A percentile compares a stretch with the other conserved stretches of the same genome.
Conservation (phyloP, 805 yeast genomes). For the Saccharomycopsis sp. region DNA sequence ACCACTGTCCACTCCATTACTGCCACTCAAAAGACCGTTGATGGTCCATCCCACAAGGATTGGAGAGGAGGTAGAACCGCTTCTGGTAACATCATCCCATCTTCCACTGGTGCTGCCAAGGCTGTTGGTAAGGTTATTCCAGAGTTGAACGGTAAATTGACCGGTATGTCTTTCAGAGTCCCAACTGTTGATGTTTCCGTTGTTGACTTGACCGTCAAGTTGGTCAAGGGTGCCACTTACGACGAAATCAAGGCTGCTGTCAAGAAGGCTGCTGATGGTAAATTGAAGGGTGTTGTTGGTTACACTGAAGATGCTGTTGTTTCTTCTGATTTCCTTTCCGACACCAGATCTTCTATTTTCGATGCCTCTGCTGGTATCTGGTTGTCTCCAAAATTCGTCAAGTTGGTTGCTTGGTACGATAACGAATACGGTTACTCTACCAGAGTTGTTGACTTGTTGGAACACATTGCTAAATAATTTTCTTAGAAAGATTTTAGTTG, state of each 20-base stretch:
- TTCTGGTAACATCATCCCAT: constrained; percentile 90
- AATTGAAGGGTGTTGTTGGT: constrained; percentile 75
- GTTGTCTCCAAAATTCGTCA: constrained; percentile 82
- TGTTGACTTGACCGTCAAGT: constrained; percentile 84
- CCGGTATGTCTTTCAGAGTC: constrained; percentile 91
- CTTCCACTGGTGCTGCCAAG: constrained; percentile 96
- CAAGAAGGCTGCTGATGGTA: constrained; percentile 71
- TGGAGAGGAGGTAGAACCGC: constrained; percentile 99
- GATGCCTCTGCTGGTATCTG: constrained; percentile 89
- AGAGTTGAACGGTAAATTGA: constrained; percentile 82
- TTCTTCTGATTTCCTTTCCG: constrained; percentile 82
- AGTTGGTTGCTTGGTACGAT: constrained; percentile 92
- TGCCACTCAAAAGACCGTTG: constrained; percentile 94
- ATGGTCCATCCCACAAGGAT: constrained; percentile 96
- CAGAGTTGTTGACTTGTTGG: constrained; percentile 88
- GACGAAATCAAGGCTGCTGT: constrained; percentile 75
- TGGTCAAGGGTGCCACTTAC: constrained; percentile 69
- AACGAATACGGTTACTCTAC: constrained; percentile 95
- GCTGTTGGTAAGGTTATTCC: constrained; percentile 96
- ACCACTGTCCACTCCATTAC: constrained; percentile 95
- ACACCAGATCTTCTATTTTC: constrained; percentile 79
- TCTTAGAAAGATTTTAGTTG: no score
- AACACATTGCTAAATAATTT: constrained; percentile 57
- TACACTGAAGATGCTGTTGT: constrained; percentile 93
- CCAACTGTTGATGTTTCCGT: constrained; percentile 93